These are phyloP conservation scores for Talaromyces sp. DNA, from an alignment of 2,329 filamentous ascomycete species.

Conservation along the genomic window DNA sequence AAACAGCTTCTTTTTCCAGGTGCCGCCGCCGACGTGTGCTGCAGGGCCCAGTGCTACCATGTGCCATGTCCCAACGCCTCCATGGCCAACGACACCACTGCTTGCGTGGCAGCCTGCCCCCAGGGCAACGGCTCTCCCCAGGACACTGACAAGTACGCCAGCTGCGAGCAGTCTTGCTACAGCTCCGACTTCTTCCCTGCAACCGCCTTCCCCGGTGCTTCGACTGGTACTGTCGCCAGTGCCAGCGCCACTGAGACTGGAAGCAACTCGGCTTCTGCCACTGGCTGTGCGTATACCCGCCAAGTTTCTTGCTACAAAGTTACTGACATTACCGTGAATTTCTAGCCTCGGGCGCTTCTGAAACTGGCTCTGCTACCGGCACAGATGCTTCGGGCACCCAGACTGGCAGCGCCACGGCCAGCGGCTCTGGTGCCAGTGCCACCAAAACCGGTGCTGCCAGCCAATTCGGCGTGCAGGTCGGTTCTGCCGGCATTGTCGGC, in stretches of 20 bases:
- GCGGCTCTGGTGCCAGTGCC: conserved; percentile 7
- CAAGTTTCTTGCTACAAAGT: no score
- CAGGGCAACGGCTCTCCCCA: conserved; percentile 46
- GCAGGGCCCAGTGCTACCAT: conserved; percentile 46
- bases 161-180: conserved; percentile 47
- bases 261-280: not conserved
- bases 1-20: conserved; percentile 23
- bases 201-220: conserved; percentile 14
- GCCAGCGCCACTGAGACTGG: conserved; percentile 11
- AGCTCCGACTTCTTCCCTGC: conserved; percentile 42
- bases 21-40: conserved; percentile 41
- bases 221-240: conserved; percentile 10
- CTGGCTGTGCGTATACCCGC: conserved; percentile 2
- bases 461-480: conserved; percentile 20
- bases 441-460: conserved; percentile 25
- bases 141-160: conserved; percentile 41
- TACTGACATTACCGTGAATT: not conserved
- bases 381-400: conserved; percentile 4
- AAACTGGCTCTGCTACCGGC: conserved; percentile 9
- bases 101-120: conserved; percentile 47
- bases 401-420: conserved; percentile 4
- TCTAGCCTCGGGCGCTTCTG: conserved; percentile 10
- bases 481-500: conserved; percentile 29
- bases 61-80: conserved; percentile 47
- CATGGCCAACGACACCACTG: conserved; percentile 46